Conservation (phyloP, 306 rosid species). For the Vigna radiata region DNA sequence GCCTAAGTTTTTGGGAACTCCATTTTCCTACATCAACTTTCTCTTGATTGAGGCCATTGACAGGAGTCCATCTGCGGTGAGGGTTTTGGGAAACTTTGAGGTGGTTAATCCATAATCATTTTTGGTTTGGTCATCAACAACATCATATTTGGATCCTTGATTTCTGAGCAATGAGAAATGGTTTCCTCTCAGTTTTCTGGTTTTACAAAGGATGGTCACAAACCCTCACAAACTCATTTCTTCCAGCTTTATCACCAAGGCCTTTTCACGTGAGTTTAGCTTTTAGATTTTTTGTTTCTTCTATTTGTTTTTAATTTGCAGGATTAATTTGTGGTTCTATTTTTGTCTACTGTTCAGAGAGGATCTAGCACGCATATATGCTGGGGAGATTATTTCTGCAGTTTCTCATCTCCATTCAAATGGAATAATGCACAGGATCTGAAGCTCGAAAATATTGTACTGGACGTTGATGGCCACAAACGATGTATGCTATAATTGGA, state of each 20-base stretch:
- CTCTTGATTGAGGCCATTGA: slow-evolving; percentile 82
- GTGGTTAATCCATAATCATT: slow-evolving; percentile 46
- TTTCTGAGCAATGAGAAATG: slow-evolving; percentile 56
- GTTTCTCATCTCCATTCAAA: slow-evolving; percentile 92
- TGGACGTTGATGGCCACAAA: too few relatives aligned
- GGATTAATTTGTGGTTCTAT: slow-evolving; percentile 28
- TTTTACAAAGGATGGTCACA: slow-evolving; percentile 50
- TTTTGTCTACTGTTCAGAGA: slow-evolving; percentile 61
- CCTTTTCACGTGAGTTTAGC: slow-evolving; percentile 73
- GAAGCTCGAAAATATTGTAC: too few relatives aligned
- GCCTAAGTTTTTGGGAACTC: slow-evolving; percentile 86
- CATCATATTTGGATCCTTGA: slow-evolving; percentile 45
- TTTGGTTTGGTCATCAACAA: slow-evolving; percentile 43
- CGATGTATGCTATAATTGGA: too few relatives aligned
- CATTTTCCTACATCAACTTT: slow-evolving; percentile 77
- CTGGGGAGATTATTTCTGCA: slow-evolving; percentile 93
- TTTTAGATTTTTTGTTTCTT: slow-evolving; percentile 20
- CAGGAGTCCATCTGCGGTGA: slow-evolving; percentile 75
- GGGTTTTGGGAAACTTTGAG: slow-evolving; percentile 43
- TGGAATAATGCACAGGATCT: slow-evolving; percentile 39
- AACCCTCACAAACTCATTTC: slow-evolving; percentile 55
- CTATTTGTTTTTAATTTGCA: slow-evolving; percentile 22
- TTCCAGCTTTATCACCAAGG: slow-evolving; percentile 81
- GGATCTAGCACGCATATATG: slow-evolving; percentile 90
- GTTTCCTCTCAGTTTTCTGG: slow-evolving; percentile 81